phyloP scores from a whole-genome alignment of 352 stramenopile species.

The Globisporangium paddicum region DNA sequence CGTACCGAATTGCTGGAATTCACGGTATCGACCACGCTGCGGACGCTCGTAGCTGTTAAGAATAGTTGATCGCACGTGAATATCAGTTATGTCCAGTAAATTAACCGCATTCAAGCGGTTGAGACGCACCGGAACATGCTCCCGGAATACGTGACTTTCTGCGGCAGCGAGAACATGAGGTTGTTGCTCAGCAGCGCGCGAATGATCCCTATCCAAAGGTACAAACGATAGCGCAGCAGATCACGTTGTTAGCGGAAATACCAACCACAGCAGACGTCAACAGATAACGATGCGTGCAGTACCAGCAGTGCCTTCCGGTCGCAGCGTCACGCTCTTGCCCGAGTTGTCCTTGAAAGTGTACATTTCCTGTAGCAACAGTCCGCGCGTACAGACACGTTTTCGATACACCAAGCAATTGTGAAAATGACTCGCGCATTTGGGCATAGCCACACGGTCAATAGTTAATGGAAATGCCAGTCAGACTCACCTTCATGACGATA shows the following conservation, averaged over 20 bases:
- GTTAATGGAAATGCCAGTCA: not conserved
- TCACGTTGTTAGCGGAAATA: no score
- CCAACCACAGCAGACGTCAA: no score
- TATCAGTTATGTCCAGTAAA: not conserved
- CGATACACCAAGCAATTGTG: not conserved
- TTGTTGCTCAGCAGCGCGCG: constrained; percentile 79
- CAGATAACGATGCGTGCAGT: not conserved
- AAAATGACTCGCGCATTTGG: not conserved
- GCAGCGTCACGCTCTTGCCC: constrained; percentile 79
- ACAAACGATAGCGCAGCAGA: no score
- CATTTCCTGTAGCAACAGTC: constrained; percentile 61
- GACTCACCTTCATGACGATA: constrained; percentile 88
- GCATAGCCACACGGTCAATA: not conserved
- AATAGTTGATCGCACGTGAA: no score
- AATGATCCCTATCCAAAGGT: constrained; percentile 44
- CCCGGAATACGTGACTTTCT: constrained; percentile 80
- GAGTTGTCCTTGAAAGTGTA: constrained; percentile 89
- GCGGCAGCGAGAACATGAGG: constrained; percentile 58
- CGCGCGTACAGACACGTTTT: not conserved
- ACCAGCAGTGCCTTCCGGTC: constrained; percentile 80
- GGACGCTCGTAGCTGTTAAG: constrained; percentile 75
- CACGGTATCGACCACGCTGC: constrained; percentile 78
- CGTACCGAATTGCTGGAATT: constrained; percentile 87
- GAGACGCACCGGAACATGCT: constrained; percentile 81
- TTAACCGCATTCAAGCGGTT: not conserved